Evolutionary conservation across 805 yeast species (phyloP).

Genomic region (Peterozyma toletana): DNA sequence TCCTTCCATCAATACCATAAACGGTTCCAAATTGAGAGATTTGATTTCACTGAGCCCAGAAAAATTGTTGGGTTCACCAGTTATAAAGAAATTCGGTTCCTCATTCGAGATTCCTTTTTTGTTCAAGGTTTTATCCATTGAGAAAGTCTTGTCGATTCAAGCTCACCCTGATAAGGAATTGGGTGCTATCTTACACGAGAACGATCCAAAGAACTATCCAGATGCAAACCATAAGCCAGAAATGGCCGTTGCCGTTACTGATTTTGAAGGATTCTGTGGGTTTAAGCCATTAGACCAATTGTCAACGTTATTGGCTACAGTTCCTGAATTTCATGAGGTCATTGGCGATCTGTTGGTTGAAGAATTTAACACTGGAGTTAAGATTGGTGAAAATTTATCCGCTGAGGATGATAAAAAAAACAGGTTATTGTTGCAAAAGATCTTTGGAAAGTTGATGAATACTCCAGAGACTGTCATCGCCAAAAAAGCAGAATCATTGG

Average conservation of each 20-base stretch:
- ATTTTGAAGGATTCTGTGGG: slow-evolving; percentile 96
- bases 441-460: slow-evolving; percentile 82
- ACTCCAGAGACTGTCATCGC: slow-evolving; percentile 55
- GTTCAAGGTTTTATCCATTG: slow-evolving; percentile 89
- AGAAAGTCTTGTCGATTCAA: slow-evolving; percentile 89
- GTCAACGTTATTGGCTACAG: slow-evolving; percentile 54
- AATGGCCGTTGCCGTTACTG: slow-evolving; percentile 96
- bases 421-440: slow-evolving; percentile 59
- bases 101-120: slow-evolving; percentile 77
- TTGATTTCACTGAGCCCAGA: slow-evolving; percentile 55
- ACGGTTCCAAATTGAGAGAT: slow-evolving; percentile 58
- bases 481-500: slow-evolving; percentile 55
- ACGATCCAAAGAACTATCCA: slow-evolving; percentile 91
- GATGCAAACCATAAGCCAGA: slow-evolving; percentile 99
- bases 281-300: slow-evolving; percentile 85
- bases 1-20: slow-evolving; percentile 58
- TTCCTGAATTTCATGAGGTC: slow-evolving; percentile 71
- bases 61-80: slow-evolving; percentile 46
- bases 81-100: slow-evolving; percentile 62
- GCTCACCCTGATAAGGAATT: slow-evolving; percentile 95
- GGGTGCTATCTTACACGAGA: slow-evolving; percentile 66
- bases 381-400: slow-evolving; percentile 35
- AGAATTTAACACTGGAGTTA: slow-evolving; percentile 44
- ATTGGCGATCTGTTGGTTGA: slow-evolving; percentile 58
- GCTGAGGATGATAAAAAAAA: slow-evolving; percentile 48